Evolutionary conservation across 2,329 filamentous ascomycete species (phyloP), one percentile per base, ranked within the genome.

Genomic region (Colletotrichum sp.): DNA sequence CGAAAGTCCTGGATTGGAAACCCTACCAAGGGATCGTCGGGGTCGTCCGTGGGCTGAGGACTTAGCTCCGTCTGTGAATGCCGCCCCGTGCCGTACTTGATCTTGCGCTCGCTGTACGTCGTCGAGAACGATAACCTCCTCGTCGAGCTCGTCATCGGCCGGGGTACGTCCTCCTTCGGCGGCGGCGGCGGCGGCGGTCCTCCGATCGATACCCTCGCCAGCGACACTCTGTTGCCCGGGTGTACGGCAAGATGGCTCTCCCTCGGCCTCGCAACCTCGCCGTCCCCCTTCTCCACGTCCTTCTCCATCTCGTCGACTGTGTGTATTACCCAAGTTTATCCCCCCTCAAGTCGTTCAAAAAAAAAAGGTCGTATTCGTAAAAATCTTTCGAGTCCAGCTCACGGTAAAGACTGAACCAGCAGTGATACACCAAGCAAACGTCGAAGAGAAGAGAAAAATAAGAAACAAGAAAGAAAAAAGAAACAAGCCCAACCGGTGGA

Each of bases 1-100:
- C 28, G 15, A 25, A 59, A 28, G 16, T 30, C 3, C 19, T 3
- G 4, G 2, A 1, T 19, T 52, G 9, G 3, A 8, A 8, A 59
- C 81, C 87, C 71, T 83, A 91, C 90, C 81, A 91, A 78, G 67
- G 90, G 90, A 80, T 92, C 90, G 28, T 87, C 84, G 0, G 85
- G 83, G 71, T 90, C 88, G 71, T 91, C 88, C 69, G 88, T 91
- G 1, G 90, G 90, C 80, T 90, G 90, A 5, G 90, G 90, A 12
- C 89, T 86, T 61, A 90, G 81, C 80, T 90, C 89, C 8, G 87
- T 81, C 16, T 81, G 79, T 3, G 85, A 81, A 72, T 86, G 79
- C 70, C 84, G 88, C 0, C 88, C 88, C 28, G 79, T 84, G 9
- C 85, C 88, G 74, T 89, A 89, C 80, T 90, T 90, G 79, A 89